These are phyloP conservation scores for Colletotrichum aenigma DNA, from an alignment of 2,329 filamentous ascomycete genomes.

Conservation along the genomic window DNA sequence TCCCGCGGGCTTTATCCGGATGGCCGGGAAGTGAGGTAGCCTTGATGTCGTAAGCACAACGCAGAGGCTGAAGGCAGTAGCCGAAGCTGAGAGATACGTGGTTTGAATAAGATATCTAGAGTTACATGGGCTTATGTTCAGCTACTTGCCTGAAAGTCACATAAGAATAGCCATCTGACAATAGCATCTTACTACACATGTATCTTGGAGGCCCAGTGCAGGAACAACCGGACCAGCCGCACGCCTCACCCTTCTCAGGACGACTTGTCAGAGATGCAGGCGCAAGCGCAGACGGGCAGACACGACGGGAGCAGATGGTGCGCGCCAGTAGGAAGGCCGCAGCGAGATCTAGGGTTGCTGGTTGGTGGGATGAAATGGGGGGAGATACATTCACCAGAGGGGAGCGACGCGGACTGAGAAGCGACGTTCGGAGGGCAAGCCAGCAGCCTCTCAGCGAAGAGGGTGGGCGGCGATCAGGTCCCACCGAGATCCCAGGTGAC, in stretches of 20 bases:
- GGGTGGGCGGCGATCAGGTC: constrained; percentile 20
- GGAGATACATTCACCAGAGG: not conserved
- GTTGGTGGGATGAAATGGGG: constrained; percentile 6
- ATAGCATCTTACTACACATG: not conserved
- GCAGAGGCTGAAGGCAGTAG: not conserved
- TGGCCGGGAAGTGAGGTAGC: not conserved
- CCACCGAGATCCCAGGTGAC: constrained; percentile 20
- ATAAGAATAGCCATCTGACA: not conserved
- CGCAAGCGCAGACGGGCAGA: constrained; percentile 4
- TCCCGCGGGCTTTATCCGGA: not conserved
- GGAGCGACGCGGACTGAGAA: not conserved
- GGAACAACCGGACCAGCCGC: constrained; percentile 5
- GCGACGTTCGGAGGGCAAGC: not conserved
- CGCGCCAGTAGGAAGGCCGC: not conserved
- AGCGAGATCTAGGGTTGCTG: not conserved
- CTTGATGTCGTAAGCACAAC: constrained; percentile 3
- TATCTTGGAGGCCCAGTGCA: constrained; percentile 3
- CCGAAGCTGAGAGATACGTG: not conserved
- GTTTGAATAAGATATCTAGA: not conserved
- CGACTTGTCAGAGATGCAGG: constrained; percentile 6
- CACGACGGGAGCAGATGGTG: not conserved
- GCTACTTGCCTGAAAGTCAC: not conserved
- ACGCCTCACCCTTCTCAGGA: not conserved
- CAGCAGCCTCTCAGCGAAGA: not conserved
- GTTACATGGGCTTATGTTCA: not conserved